Conservation (phyloP, 2,329 filamentous ascomycete species). For the Phyllosticta citrichinensis region DNA sequence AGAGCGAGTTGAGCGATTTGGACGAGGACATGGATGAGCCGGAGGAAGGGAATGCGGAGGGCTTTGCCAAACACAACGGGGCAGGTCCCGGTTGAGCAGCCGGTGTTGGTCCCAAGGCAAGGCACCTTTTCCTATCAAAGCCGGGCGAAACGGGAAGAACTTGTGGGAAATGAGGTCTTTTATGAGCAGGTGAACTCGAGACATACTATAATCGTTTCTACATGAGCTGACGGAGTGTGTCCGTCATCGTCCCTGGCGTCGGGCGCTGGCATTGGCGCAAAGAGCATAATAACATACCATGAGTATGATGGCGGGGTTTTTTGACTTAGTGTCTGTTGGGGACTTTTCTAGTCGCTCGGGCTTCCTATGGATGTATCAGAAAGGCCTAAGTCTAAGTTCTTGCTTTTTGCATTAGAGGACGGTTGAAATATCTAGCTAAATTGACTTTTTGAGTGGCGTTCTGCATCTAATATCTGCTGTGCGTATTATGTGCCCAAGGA, state of each 20-base stretch:
- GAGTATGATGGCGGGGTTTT: background rate
- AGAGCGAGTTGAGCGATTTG: slow-evolving; percentile 45
- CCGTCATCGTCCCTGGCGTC: background rate
- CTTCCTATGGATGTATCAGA: too few species aligned
- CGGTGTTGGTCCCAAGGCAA: background rate
- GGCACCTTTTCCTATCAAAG: background rate
- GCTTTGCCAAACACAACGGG: slow-evolving; percentile 5
- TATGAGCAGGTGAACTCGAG: background rate
- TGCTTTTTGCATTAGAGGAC: too few species aligned
- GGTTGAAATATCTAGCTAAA: too few species aligned
- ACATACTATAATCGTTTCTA: background rate
- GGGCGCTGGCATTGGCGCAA: background rate
- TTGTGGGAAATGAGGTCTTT: background rate
- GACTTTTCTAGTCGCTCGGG: too few species aligned
- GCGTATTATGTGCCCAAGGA: too few species aligned
- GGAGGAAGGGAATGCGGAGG: slow-evolving; percentile 9
- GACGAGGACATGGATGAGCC: slow-evolving; percentile 33
- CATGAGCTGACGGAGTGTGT: background rate
- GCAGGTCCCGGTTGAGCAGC: background rate
- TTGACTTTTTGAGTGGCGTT: too few species aligned
- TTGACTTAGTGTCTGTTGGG: background rate
- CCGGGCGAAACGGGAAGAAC: background rate
- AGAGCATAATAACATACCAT: background rate
- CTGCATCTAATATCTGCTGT: too few species aligned
- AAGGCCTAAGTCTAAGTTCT: too few species aligned